Evolutionary conservation across 179 eudicot genomes (phyloP), one percentile per base, ranked within the genome.

Genomic region (Spinacia oleracea): DNA sequence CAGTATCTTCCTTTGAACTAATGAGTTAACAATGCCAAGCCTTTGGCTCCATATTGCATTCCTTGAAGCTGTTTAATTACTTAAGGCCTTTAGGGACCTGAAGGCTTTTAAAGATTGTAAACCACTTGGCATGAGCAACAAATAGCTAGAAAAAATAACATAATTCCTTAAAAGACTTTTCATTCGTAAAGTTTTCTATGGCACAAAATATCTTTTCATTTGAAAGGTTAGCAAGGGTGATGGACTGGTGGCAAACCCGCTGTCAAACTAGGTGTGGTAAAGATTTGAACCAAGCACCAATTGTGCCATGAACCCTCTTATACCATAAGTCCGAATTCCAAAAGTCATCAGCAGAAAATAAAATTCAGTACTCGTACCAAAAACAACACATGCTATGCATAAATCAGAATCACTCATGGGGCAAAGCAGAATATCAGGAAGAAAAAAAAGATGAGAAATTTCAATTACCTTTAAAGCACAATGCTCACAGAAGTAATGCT

Each of bases 401-500:
- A 34, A 18, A 16, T 9, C 35, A 25, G 11, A 27, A 25, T 4
- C 34, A 38, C 45, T 38, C 21, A 35, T 34, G 45, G 70, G 45
- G 70, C 23, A 68, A 62, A 40, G 32, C 34, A 68, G 45, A 29
- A 20, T 20, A 43, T 66, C 23, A 4, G 38, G 38, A 34, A 25
- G 6, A 34, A 4, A 46, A 21, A n/a, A 25, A 64, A 35, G 53
- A 60, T 14, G 60, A 80, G 63, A 38, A 53, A 4, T 56, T 53
- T 73, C 55, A 55, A 53, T 58, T 76, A 91, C 99, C 93, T 90
- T 93, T 72, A 96, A 71, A 31, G 98, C 97, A 81, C 98, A 96
- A 83, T 89, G 97, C 82, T 90, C 94, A 79, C 97, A 96, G 81
- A 96, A 96, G 82, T 96, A 91, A 76, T 92, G 94, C 85, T 88